A percentile compares a stretch with the other conserved stretches of the same genome.
These are phyloP conservation scores for Ophiocordyceps robertsii DNA, from an alignment of 2,329 filamentous ascomycete species.

Conservation along the genomic window DNA sequence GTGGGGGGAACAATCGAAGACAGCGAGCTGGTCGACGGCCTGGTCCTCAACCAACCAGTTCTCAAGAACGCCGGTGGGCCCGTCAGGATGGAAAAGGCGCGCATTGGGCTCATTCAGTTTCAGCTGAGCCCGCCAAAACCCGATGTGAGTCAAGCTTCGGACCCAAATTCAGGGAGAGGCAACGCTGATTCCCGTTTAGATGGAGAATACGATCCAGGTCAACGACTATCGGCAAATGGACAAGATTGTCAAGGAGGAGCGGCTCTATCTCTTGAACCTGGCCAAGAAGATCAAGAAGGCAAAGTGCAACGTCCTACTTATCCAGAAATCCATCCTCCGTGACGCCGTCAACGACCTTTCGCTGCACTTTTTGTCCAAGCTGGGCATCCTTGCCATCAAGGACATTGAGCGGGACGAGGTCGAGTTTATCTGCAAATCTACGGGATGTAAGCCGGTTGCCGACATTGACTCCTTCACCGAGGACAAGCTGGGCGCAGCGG, in stretches of 20 bases:
- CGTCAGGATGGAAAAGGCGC: slow-evolving; percentile 89
- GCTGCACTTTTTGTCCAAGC: slow-evolving; percentile 92
- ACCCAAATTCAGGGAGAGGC: too few species aligned
- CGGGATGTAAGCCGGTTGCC: slow-evolving; percentile 96
- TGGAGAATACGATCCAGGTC: slow-evolving; percentile 99
- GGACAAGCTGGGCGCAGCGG: slow-evolving; percentile 90
- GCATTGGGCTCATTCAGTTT: slow-evolving; percentile 95
- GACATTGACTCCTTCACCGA: slow-evolving; percentile 98
- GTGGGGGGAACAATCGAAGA: slow-evolving; percentile 97
- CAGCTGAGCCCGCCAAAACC: slow-evolving; percentile 96
- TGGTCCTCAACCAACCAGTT: slow-evolving; percentile 84
- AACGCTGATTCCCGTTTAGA: slow-evolving; percentile 34
- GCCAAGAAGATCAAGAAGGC: slow-evolving; percentile 99
- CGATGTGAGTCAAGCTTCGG: slow-evolving; percentile 47
- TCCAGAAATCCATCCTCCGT: slow-evolving; percentile 95
- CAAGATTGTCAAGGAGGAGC: slow-evolving; percentile 99
- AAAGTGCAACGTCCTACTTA: slow-evolving; percentile 96
- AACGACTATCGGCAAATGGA: slow-evolving; percentile 99
- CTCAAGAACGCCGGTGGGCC: slow-evolving; percentile 90
- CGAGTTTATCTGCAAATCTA: slow-evolving; percentile 98
- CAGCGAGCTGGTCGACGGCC: slow-evolving; percentile 88
- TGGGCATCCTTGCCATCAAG: slow-evolving; percentile 91
- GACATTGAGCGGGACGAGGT: slow-evolving; percentile 98
- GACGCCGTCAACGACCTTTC: slow-evolving; percentile 97
- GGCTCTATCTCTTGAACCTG: slow-evolving; percentile 94